Evolutionary conservation across 495 filamentous ascomycete genomes (phyloP).

Genomic region (Podospora pseudocomata): DNA sequence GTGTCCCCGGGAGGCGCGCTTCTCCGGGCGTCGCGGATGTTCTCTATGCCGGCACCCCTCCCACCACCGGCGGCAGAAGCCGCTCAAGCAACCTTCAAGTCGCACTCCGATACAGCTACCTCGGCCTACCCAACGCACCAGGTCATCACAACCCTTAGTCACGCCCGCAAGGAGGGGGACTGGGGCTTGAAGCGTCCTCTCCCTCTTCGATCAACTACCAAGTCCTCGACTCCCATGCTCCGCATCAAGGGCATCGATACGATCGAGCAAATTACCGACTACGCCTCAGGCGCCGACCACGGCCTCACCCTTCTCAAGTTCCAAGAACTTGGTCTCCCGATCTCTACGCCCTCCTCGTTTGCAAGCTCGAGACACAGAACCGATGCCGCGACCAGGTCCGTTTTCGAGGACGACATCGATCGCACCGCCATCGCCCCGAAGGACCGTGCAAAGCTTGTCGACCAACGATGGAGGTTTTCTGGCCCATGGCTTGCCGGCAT

Average conservation of each 20-base stretch:
- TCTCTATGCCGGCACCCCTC: constrained; percentile 53
- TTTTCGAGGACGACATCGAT: constrained; percentile 58
- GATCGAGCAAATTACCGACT: constrained; percentile 88
- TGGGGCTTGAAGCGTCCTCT: constrained; percentile 92
- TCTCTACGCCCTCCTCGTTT: constrained; percentile 47
- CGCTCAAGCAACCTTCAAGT: constrained; percentile 36
- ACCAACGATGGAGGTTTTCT: constrained; percentile 64
- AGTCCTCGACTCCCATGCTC: constrained; percentile 65
- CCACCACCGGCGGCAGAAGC: constrained; percentile 36
- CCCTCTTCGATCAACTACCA: constrained; percentile 68
- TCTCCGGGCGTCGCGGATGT: constrained; percentile 57
- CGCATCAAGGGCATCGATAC: constrained; percentile 75
- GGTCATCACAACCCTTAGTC: constrained; percentile 72
- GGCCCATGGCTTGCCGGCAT: constrained; percentile 83
- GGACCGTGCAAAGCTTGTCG: constrained; percentile 27
- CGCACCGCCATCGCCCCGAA: constrained; percentile 40
- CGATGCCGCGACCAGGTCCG: constrained; percentile 33
- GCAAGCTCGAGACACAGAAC: constrained; percentile 22
- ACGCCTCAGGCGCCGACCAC: constrained; percentile 78
- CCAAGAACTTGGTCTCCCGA: constrained; percentile 60
- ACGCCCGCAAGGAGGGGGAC: constrained; percentile 75
- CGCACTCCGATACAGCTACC: constrained; percentile 64
- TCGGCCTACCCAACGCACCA: constrained; percentile 76
- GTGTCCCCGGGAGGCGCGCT: constrained; percentile 59
- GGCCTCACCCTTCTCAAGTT: constrained; percentile 79